Base-by-base conservation (phyloP, 139 green algal species). In the Gonium pectorale region DNA sequence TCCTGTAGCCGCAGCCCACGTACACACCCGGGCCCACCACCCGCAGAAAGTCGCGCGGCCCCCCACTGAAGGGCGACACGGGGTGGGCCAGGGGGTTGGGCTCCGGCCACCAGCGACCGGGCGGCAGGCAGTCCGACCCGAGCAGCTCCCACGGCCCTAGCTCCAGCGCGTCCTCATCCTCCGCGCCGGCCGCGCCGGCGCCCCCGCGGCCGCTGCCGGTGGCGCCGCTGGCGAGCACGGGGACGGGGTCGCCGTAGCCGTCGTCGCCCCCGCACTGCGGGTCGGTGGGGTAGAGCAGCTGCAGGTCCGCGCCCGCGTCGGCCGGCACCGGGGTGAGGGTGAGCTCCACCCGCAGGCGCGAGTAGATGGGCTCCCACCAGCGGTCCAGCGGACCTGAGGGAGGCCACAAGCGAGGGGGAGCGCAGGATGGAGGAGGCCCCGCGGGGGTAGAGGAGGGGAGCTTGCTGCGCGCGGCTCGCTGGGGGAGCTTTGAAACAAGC, bases 21-120 rank as follows among this genome's bases (percentile, higher is more conserved):
- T 86, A 89, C 67, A 93, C 66, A 29, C 90, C 90, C 35, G 90
- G 90, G 33, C 87, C 87, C 44, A 79, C 90, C n/a, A 86, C 79
- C 8, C 87, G 75, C 60, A 93, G 31, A 38, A 88, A 93, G 62
- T 93, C 90, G 26, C 73, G 49, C 3, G 26, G 7, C 35, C 52
- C 54, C 49, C 87, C 66, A 49, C 87, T 89, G 43, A 90, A 66
- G 7, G 90, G 90, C 11, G 86, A 91, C 66, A 69, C 75, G 17
- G 43, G 33, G 79, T 80, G 37, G 26, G 31, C 46, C 17, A 8
- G 66, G 29, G 74, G 63, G 3, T 72, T 33, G 38, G 84, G 84
- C 24, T 51, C 43, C 0, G 84, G 84, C 84, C 84, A 88, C 9
- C 27, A 24, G 68, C 6, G 8, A 52, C 75, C 37, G 2, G 56